phyloP scores from a whole-genome alignment of 2,329 filamentous ascomycete genomes.

The Zopfia rhizophila region DNA sequence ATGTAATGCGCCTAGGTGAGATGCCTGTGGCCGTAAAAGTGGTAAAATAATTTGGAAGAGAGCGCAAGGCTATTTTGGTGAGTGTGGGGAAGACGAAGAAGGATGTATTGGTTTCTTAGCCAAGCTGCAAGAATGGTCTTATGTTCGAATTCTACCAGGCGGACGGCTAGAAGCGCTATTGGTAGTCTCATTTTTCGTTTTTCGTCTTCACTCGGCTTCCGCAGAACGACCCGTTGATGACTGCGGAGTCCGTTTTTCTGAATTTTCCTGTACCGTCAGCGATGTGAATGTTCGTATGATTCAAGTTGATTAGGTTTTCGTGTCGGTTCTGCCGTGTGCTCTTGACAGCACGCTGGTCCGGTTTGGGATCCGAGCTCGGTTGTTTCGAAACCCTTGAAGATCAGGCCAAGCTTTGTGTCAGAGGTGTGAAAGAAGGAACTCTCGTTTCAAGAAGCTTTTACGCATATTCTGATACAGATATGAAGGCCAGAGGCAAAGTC shows the following conservation, averaged over 20 bases:
- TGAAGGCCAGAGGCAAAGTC: constrained; percentile 15
- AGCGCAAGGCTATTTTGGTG: constrained; percentile 16
- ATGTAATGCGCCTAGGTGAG: constrained; percentile 18
- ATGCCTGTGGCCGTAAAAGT: constrained; percentile 10
- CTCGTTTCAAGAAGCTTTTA: constrained; percentile 23
- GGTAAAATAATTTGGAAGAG: constrained; percentile 28
- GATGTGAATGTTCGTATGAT: too few relatives aligned
- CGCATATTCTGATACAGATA: constrained; percentile 34
- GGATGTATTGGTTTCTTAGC: constrained; percentile 33
- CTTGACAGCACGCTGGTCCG: too few relatives aligned
- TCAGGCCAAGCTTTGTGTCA: constrained; percentile 22
- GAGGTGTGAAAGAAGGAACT: too few relatives aligned
- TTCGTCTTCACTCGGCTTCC: too few relatives aligned
- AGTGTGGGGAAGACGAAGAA: constrained; percentile 31
- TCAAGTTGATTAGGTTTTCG: too few relatives aligned
- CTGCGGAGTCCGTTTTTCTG: too few relatives aligned
- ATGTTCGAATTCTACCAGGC: too few relatives aligned
- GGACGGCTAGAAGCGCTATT: too few relatives aligned
- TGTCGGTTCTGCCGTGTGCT: too few relatives aligned
- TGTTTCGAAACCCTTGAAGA: constrained; percentile 25
- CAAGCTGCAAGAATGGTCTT: constrained; percentile 35
- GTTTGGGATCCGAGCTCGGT: constrained; percentile 19
- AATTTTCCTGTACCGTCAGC: too few relatives aligned
- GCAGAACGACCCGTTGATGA: too few relatives aligned
- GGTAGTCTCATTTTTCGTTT: too few relatives aligned